Evolutionary conservation across 140 eudicot species (phyloP).

Genomic region (Senecio squalidus): DNA sequence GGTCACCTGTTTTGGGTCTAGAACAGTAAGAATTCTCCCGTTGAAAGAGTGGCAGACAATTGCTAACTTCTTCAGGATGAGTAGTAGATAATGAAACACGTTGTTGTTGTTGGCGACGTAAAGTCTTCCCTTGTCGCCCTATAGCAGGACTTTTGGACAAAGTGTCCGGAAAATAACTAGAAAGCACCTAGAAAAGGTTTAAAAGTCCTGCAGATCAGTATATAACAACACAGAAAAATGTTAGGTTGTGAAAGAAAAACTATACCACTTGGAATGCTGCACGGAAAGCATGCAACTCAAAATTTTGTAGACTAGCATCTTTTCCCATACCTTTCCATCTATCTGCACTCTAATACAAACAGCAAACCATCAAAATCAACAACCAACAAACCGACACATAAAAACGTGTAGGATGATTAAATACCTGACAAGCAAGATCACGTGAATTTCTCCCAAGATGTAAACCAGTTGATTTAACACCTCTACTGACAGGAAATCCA

Average conservation of each 20-base stretch:
- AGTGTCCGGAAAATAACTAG: slow-evolving; percentile 51
- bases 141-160: slow-evolving; percentile 52
- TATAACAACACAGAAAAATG: background rate
- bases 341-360: slow-evolving; percentile 66
- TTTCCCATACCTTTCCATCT: slow-evolving; percentile 64
- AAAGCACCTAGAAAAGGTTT: slow-evolving; percentile 50
- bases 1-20: slow-evolving; percentile 15
- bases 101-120: slow-evolving; percentile 65
- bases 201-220: slow-evolving; percentile 15
- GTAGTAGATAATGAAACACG: background rate
- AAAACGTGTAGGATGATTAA: background rate
- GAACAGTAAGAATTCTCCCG: background rate
- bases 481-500: slow-evolving; percentile 76
- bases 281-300: slow-evolving; percentile 90
- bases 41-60: background rate
- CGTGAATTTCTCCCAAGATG: slow-evolving; percentile 63
- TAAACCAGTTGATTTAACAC: slow-evolving; percentile 47
- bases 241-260: background rate
- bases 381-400: no score
- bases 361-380: background rate
- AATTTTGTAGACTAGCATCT: slow-evolving; percentile 68
- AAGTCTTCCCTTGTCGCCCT: slow-evolving; percentile 91
- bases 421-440: slow-evolving; percentile 97
- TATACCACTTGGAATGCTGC: slow-evolving; percentile 92
- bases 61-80: background rate